Conservation (phyloP, 2,329 filamentous ascomycete genomes). For the Cladorrhinum sp. region DNA sequence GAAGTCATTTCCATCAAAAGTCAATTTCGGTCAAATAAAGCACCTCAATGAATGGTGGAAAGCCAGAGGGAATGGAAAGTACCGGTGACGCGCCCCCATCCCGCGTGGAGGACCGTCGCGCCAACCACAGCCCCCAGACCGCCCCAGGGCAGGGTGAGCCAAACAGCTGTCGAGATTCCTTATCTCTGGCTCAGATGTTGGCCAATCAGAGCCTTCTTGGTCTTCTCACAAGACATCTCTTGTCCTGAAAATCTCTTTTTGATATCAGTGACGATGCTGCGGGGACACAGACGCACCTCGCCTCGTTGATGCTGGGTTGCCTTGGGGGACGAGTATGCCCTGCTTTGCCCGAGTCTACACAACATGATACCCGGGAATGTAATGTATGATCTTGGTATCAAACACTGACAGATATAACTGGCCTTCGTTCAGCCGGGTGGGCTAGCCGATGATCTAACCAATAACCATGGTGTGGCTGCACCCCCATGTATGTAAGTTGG, state of each 20-base stretch:
- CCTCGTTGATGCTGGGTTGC: background rate
- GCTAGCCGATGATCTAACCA: constrained; percentile 1
- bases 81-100: constrained; percentile 14
- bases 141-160: constrained; percentile 16
- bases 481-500: background rate
- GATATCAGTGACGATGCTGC: constrained; percentile 14
- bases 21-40: background rate
- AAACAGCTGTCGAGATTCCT: constrained; percentile 22
- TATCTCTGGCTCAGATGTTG: constrained; percentile 21
- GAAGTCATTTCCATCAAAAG: too few relatives aligned
- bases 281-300: constrained; percentile 9
- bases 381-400: background rate
- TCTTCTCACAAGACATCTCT: constrained; percentile 5
- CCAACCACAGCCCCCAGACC: constrained; percentile 6
- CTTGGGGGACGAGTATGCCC: background rate
- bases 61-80: background rate
- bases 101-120: constrained; percentile 14
- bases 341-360: background rate
- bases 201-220: constrained; percentile 17
- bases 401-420: background rate
- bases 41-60: background rate
- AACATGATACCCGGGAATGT: background rate
- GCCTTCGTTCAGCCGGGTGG: constrained; percentile 1
- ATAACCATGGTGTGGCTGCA: background rate
- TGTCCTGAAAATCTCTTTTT: constrained; percentile 2